These are phyloP conservation scores for Trichomonas tenax DNA, from an alignment of 208 protist genomes.

Conservation along the genomic window DNA sequence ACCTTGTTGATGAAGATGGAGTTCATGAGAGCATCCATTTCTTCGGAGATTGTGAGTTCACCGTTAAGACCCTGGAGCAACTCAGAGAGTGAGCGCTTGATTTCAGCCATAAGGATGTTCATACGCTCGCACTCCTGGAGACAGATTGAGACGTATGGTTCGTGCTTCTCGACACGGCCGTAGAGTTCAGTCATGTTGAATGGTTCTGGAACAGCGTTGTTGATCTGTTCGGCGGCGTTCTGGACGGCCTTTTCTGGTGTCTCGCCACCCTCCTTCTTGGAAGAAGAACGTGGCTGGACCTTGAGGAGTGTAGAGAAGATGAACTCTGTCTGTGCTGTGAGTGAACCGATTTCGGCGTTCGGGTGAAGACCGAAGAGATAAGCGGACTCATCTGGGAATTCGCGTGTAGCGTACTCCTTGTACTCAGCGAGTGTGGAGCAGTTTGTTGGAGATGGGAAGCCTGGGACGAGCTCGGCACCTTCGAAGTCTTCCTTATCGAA, in stretches of 20 bases:
- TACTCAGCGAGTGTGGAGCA: slow-evolving; percentile 68
- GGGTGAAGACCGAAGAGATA: slow-evolving; percentile 88
- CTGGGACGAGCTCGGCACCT: slow-evolving; percentile 15
- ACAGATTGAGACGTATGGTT: slow-evolving; percentile 82
- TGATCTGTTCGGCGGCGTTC: slow-evolving; percentile 45
- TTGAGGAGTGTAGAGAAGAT: slow-evolving; percentile 86
- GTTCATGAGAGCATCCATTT: slow-evolving; percentile 55
- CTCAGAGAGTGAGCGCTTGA: slow-evolving; percentile 73
- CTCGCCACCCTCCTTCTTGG: slow-evolving; percentile 54
- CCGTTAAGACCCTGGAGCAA: slow-evolving; percentile 72
- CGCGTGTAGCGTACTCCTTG: slow-evolving; percentile 69
- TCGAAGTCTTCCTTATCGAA: slow-evolving; percentile 48
- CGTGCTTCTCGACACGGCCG: slow-evolving; percentile 62
- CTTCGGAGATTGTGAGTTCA: slow-evolving; percentile 56
- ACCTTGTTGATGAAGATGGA: slow-evolving; percentile 54
- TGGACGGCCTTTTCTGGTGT: slow-evolving; percentile 47
- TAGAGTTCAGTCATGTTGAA: slow-evolving; percentile 49
- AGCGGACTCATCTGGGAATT: slow-evolving; percentile 68
- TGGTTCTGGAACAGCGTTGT: slow-evolving; percentile 44
- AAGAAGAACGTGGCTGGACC: slow-evolving; percentile 70
- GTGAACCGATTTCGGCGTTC: slow-evolving; percentile 95
- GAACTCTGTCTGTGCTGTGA: slow-evolving; percentile 67
- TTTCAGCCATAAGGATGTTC: slow-evolving; percentile 73
- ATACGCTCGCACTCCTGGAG: slow-evolving; percentile 88
- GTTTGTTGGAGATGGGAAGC: slow-evolving; percentile 26